Percentiles rank a stretch among this genome's conserved stretches.
phyloP scores from a whole-genome alignment of 805 yeast genomes.

The Isabelozyma heimii region DNA sequence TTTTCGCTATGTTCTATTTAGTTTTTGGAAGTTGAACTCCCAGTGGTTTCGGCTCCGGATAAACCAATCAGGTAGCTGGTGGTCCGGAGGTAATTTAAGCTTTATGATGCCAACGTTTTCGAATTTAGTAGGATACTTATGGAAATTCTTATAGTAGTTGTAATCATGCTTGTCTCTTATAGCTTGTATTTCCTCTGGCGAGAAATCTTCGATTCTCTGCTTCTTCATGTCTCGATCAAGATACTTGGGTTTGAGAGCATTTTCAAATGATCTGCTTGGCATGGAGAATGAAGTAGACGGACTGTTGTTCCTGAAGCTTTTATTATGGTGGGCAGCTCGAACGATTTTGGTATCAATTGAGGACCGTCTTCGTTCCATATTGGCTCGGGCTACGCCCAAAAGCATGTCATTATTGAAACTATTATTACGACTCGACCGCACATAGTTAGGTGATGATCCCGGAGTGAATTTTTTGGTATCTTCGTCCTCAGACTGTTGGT shows the following conservation, averaged over 20 bases:
- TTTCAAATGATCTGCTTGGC: background rate
- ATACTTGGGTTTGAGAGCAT: background rate
- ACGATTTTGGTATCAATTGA: slow-evolving; percentile 32
- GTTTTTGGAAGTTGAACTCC: slow-evolving; percentile 46
- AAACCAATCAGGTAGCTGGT: slow-evolving; percentile 76
- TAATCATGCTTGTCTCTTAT: slow-evolving; percentile 24
- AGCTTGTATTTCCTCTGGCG: slow-evolving; percentile 5
- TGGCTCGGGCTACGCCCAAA: slow-evolving; percentile 14
- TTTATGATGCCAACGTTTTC: slow-evolving; percentile 39
- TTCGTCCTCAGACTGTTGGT: slow-evolving; percentile 22
- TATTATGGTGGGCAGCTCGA: slow-evolving; percentile 11
- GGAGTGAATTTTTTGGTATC: slow-evolving; percentile 24
- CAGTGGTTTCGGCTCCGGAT: slow-evolving; percentile 58
- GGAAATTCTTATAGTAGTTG: slow-evolving; percentile 42
- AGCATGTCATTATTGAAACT: slow-evolving; percentile 19
- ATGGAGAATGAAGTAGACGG: background rate
- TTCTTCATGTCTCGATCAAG: slow-evolving; percentile 1
- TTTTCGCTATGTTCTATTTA: slow-evolving; percentile 3
- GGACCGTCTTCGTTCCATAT: slow-evolving; percentile 25
- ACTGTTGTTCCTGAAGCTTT: slow-evolving; percentile 11
- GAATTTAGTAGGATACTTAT: slow-evolving; percentile 26
- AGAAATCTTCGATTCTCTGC: slow-evolving; percentile 3
- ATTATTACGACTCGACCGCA: slow-evolving; percentile 15
- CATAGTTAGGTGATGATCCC: slow-evolving; percentile 27
- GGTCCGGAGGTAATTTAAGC: slow-evolving; percentile 58